phyloP scores from a whole-genome alignment of 352 stramenopile species.

The Aphanomyces stellatus region DNA sequence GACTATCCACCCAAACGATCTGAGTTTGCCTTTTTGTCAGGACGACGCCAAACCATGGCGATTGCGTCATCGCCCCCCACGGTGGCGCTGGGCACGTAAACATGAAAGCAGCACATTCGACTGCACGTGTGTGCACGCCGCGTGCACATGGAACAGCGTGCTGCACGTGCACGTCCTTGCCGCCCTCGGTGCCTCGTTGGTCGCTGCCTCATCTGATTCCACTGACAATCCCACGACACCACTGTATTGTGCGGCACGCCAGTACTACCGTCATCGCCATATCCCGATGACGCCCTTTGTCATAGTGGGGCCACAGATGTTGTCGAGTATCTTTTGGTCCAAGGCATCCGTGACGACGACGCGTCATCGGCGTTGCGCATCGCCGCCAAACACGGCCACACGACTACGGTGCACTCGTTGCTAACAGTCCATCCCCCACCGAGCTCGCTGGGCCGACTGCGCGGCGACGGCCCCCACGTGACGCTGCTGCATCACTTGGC shows the following conservation, averaged over 20 bases:
- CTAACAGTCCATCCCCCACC: background rate
- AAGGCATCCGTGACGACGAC: background rate
- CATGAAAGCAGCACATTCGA: no score
- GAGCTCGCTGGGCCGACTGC: background rate
- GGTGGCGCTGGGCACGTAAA: no score
- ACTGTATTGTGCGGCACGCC: background rate
- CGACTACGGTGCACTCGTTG: background rate
- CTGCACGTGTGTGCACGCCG: background rate
- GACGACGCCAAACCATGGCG: no score
- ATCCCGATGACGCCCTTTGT: no score
- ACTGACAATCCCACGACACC: no score
- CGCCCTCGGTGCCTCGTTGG: background rate
- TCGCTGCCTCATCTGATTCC: no score
- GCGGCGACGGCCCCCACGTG: background rate
- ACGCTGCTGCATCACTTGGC: conserved; percentile 6
- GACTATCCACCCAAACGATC: no score
- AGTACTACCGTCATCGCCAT: no score
- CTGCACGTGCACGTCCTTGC: background rate
- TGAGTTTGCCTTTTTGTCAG: no score
- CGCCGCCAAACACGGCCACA: background rate
- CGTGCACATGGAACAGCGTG: background rate
- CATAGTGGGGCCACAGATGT: background rate
- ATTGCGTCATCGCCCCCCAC: no score
- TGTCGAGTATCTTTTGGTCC: background rate
- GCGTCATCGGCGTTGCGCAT: background rate